Evolutionary conservation across 768 basidiomycete species (phyloP), one percentile per base, ranked within the genome.

Genomic region (Leccinellum albellum): DNA sequence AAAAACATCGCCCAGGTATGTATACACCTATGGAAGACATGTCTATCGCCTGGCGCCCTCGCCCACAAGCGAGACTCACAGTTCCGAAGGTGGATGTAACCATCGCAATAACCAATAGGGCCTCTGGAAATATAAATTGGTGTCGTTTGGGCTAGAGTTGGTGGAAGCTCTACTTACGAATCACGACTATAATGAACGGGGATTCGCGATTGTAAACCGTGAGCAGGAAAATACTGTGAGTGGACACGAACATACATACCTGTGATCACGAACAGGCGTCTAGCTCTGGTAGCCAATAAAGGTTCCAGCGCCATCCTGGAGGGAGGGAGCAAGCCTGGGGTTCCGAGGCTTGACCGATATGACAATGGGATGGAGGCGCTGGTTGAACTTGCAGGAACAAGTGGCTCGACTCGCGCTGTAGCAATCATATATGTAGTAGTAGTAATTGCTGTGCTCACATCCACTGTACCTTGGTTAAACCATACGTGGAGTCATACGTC

Each of bases 61-160:
- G 3, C 31, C n/a, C 17, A 29, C 44, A 56, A 46, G 33, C 24
- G 21, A 45, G 26, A 75, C 80, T 61, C 61, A 86, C 91, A 65
- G 81, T 74, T 61, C 79, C 76, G 66, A 91, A 93, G 15, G 84
- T 84, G 33, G 88, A 78, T 37, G 73, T 85, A 54, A 93, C 85
- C 85, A 93, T 85, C 10, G 80, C 78, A 48, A 92, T 75, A 32
- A 94, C 89, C 8, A 86, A 77, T 48, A 88, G 73, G 2, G 87
- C 90, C 76, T 93, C 90, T 92, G 68, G 47, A 63, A 54, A 20
- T n/a, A 28, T 5, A 15, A 17, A 21, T 63, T 28, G 60, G 40
- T 24, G 10, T 40, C 31, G 49, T 57, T 29, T 45, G 45, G 17
- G 21, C 31, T n/a, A 29, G 20, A 24, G 24, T 35, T 2, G 26